Percentiles rank a stretch among this genome's conserved stretches.
These are phyloP conservation scores for Dendrobium chrysotoxum DNA, from an alignment of 106 monocot species.

Conservation along the genomic window DNA sequence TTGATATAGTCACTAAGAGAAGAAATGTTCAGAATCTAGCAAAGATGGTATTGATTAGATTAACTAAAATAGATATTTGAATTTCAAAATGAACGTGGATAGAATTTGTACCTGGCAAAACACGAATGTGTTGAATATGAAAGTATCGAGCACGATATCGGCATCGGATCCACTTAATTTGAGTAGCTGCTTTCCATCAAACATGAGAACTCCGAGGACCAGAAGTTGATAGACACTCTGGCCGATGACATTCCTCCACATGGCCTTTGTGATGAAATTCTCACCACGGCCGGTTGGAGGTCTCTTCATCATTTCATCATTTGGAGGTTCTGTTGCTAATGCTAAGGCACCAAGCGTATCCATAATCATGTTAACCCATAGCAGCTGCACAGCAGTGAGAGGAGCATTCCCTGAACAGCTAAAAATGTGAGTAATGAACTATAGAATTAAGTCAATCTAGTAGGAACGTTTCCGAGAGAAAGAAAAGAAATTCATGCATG, in stretches of 20 bases:
- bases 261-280: constrained; percentile 65
- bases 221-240: constrained; percentile 86
- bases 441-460: background rate
- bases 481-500: background rate
- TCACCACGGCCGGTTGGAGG: constrained; percentile 71
- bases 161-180: constrained; percentile 49
- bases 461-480: background rate
- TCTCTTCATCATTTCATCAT: constrained; percentile 80
- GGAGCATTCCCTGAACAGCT: constrained; percentile 61
- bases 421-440: background rate
- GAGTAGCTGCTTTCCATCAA: constrained; percentile 61
- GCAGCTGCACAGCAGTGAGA: constrained; percentile 95
- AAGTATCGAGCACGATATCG: constrained; percentile 59
- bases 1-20: too few species aligned
- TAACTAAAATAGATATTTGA: background rate
- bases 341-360: constrained; percentile 95
- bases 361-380: constrained; percentile 99
- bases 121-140: constrained; percentile 96
- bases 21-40: too few species aligned
- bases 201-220: constrained; percentile 79
- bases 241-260: constrained; percentile 95
- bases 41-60: too few species aligned
- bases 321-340: constrained; percentile 92
- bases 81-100: background rate
- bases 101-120: constrained; percentile 79